Evolutionary conservation across 148 eudicot species (phyloP), one percentile per base, ranked within the genome.

Genomic region (Heliosperma pusillum): DNA sequence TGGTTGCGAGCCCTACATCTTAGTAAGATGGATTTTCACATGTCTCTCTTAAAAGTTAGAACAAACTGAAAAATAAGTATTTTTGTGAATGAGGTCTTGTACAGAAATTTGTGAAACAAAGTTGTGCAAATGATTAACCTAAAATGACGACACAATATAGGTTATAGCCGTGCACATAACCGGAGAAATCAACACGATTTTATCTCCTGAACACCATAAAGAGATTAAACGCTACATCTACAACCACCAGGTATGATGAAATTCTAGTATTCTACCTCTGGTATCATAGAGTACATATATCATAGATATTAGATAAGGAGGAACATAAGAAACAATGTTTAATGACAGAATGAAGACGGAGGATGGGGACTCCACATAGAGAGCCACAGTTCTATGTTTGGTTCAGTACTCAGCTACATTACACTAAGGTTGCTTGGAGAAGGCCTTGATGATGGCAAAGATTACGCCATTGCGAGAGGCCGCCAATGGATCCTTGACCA

Each of bases 361-460:
- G 91, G 91, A 20, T 88, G 91, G 89, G 91, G 89, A 75, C 71
- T 88, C 16, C 91, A 86, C 77, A 82, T 86, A 36, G 89, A 86
- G 62, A 86, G 91, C 1, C 74, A 78, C 56, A 88, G 89, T 80
- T 79, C 82, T 58, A 66, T 86, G 74, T 86, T 88, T 76, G 86
- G 91, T 20, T 74, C 89, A 15, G 24, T 61, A 20, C 70, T 88
- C 1, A 84, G 76, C 82, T 88, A 88, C 75, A 74, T 84, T 25
- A 72, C 84, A 64, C 53, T 88, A 72, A 79, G 91, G 84, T 73
- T 88, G 73, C 81, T 86, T 0, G 89, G 91, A 29, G 89, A 88
- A 86, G 83, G 78, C 62, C 60, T 76, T 4, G 77, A 84, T 27
- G 83, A 74, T 19, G 82, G 74, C 13, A 75, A 82, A 16, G 77